A percentile compares a stretch with the other conserved stretches of the same genome.
phyloP scores from a whole-genome alignment of 805 yeast species.

The Pichia deserticola region DNA sequence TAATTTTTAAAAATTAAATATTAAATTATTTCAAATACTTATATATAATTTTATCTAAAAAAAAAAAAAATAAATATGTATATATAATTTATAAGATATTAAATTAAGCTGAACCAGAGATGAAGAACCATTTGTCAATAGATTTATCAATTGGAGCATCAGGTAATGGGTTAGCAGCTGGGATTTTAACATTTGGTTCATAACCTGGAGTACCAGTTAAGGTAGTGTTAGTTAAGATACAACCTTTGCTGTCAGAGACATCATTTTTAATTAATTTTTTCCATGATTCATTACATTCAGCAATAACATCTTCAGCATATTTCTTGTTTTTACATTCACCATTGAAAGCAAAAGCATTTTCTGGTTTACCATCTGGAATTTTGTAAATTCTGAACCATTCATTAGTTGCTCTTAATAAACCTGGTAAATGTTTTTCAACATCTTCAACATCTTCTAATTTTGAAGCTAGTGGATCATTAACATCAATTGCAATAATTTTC shows the following conservation, averaged over 20 bases:
- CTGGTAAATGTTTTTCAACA: slow-evolving; percentile 84
- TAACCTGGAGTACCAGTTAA: slow-evolving; percentile 49
- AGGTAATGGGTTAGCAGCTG: slow-evolving; percentile 63
- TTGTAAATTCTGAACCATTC: slow-evolving; percentile 99
- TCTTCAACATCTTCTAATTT: slow-evolving; percentile 87
- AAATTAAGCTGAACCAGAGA: slow-evolving; percentile 58
- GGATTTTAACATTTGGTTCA: slow-evolving; percentile 46
- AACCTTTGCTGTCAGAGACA: slow-evolving; percentile 50
- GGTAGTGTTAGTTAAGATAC: slow-evolving; percentile 71
- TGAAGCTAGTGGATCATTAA: slow-evolving; percentile 81
- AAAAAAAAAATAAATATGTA: background rate
- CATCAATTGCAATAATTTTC: slow-evolving; percentile 86
- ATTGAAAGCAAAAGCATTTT: slow-evolving; percentile 92
- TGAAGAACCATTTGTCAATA: slow-evolving; percentile 97
- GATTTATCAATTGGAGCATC: slow-evolving; percentile 96
- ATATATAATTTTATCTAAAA: background rate
- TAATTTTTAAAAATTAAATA: background rate
- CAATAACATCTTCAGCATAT: slow-evolving; percentile 78
- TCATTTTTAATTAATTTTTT: slow-evolving; percentile 61
- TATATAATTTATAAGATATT: too few species aligned
- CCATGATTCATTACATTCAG: slow-evolving; percentile 86
- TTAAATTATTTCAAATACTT: too few species aligned
- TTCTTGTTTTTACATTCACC: slow-evolving; percentile 85
- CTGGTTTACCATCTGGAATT: slow-evolving; percentile 96
- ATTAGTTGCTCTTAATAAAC: slow-evolving; percentile 85